Percentiles rank a stretch among this genome's conserved stretches.
These are phyloP conservation scores for Paspalum notatum DNA, from an alignment of 176 grass and related monocot species.

Conservation along the genomic window DNA sequence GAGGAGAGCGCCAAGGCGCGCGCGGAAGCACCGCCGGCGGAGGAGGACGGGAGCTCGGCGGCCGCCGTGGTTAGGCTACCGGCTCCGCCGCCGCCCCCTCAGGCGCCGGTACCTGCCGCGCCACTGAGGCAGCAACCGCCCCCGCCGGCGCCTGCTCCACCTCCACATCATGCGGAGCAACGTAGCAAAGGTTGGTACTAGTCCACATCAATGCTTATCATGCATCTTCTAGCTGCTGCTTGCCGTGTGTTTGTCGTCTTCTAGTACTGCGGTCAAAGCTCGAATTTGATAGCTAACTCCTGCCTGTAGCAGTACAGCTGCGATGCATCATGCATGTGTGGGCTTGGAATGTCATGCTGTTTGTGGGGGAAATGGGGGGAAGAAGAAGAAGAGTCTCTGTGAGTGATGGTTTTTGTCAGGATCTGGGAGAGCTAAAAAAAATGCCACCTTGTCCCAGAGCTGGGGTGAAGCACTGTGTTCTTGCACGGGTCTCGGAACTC, in stretches of 20 bases:
- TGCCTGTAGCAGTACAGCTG: constrained; percentile 2
- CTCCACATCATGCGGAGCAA: constrained; percentile 28
- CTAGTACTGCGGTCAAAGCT: background rate
- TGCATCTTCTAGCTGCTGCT: background rate
- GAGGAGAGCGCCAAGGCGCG: constrained; percentile 86
- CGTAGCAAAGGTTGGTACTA: constrained; percentile 30
- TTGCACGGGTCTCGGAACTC: constrained; percentile 31
- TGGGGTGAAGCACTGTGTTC: constrained; percentile 7
- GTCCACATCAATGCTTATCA: background rate
- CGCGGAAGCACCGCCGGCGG: constrained; percentile 13
- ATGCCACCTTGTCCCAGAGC: constrained; percentile 9
- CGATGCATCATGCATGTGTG: constrained; percentile 25
- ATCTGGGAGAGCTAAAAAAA: constrained; percentile 24
- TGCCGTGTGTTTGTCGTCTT: too few relatives aligned
- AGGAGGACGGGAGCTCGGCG: constrained; percentile 29
- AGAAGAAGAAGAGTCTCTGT: constrained; percentile 31
- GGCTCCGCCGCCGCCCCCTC: background rate
- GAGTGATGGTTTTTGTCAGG: constrained; percentile 40
- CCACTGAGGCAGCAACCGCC: constrained; percentile 46
- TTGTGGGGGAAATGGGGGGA: background rate
- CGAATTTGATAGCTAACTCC: background rate
- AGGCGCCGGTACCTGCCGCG: background rate
- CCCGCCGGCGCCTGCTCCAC: constrained; percentile 7
- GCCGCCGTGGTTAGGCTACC: background rate
- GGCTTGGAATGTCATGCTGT: constrained; percentile 32